Evolutionary conservation across 2,329 filamentous ascomycete species (phyloP), one percentile per base, ranked within the genome.

Genomic region (Cladosporium sp.): DNA sequence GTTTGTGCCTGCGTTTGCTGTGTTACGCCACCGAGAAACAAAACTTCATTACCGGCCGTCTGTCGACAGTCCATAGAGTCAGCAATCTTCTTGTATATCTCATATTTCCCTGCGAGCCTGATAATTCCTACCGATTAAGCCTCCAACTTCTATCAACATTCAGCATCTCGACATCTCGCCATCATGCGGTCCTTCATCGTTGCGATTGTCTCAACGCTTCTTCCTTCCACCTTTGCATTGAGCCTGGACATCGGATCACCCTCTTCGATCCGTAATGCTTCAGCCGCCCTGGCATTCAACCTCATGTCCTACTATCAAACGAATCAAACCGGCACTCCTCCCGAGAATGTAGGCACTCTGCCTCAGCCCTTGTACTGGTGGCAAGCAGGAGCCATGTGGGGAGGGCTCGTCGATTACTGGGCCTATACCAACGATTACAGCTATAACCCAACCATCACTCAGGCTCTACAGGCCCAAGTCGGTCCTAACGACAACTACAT

Each of bases 341-440:
- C 71, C 8, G 70, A 68, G 12, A 68, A 71, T 1, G 66, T 79
- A 18, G 82, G 81, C 15, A 79, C 78, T 52, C 77, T 80, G 51
- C 78, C 80, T 5, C 72, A 74, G 36, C 81, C 81, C 2, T 75
- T 79, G 21, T 83, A 82, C 71, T 84, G 81, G 80, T 83, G 81
- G 81, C 77, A 80, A 66, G 78, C 78, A 2, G 81, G 80, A 21
- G 77, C 77, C 5, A 68, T 76, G 55, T 75, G 72, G 81, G 72
- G 72, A 32, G 71, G 72, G 8, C 70, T 77, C 71, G 66, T 78
- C 24, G 81, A 83, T 68, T 83, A 83, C 73, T 81, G 77, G 71
- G 76, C 78, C 28, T 82, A 83, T 69, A 82, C 80, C 1, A 77
- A 78, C 21, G 81, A 85, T 67, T 68, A 72, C 0, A 78, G 76